Evolutionary conservation across 441 rosid genomes (phyloP).

Genomic region (Breynia disticha): DNA sequence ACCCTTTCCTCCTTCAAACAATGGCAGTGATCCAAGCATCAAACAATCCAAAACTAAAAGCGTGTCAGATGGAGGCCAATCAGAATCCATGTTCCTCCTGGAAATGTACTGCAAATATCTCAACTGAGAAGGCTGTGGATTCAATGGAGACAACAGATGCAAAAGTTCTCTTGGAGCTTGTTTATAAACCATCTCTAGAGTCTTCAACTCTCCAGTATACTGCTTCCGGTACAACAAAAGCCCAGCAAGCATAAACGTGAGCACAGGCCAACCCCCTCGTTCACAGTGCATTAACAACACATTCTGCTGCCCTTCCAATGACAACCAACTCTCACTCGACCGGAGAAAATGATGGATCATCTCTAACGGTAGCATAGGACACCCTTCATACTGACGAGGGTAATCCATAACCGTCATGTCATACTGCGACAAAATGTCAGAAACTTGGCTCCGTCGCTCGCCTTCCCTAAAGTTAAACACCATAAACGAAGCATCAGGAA

Average conservation of each 20-base stretch:
- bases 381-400: slow-evolving; percentile 81
- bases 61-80: slow-evolving; percentile 88
- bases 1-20: slow-evolving; percentile 58
- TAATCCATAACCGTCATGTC: slow-evolving; percentile 98
- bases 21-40: slow-evolving; percentile 68
- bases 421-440: slow-evolving; percentile 68
- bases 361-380: slow-evolving; percentile 77
- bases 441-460: slow-evolving; percentile 73
- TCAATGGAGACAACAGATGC: slow-evolving; percentile 61
- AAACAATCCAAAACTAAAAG: slow-evolving; percentile 76
- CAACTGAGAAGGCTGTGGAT: slow-evolving; percentile 88
- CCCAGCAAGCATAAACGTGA: slow-evolving; percentile 90
- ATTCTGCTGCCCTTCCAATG: slow-evolving; percentile 86
- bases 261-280: slow-evolving; percentile 93
- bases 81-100: slow-evolving; percentile 71
- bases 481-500: slow-evolving; percentile 94
- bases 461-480: slow-evolving; percentile 94
- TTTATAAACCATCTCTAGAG: slow-evolving; percentile 90
- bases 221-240: slow-evolving; percentile 71
- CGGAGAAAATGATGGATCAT: slow-evolving; percentile 87
- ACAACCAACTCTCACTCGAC: slow-evolving; percentile 87
- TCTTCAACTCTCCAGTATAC: slow-evolving; percentile 86
- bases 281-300: slow-evolving; percentile 90
- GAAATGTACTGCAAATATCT: slow-evolving; percentile 96
- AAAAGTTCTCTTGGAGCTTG: slow-evolving; percentile 92